Evolutionary conservation across 768 basidiomycete species (phyloP), one percentile per base, ranked within the genome.

Genomic region (Leccinum variicolor): DNA sequence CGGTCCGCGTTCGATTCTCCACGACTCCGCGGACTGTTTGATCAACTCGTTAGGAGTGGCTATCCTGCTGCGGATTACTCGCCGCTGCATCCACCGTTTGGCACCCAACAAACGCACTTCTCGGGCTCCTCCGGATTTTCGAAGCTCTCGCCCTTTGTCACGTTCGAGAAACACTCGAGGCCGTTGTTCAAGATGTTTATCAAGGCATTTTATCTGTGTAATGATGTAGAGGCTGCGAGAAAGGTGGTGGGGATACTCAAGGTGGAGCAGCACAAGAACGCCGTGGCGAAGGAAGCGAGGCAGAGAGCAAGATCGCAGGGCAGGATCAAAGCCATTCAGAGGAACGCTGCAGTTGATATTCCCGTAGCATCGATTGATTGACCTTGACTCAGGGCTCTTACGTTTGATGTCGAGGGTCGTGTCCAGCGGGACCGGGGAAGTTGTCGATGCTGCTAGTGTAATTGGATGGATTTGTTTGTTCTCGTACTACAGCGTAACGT

Each of bases 181-280:
- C 90, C 90, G 43, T 65, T 92, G 70, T 86, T 86, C 69, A 86
- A 79, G 75, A 84, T 84, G 82, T 85, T 92, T 70, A 81, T 88
- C 64, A 84, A 80, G 64, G 84, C 83, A 14, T 79, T 91, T 60
- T 79, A 82, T 66, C 52, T 75, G 43, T 73, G 83, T 28, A 78
- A 78, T 21, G 89, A 92, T 66, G 59, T 66, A 7, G 68, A 67
- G 11, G 84, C 83, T 41, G 86, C 84, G 25, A 74, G 77, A 65
- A 76, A 60, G 46, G 77, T 88, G 21, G 62, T 85, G 23, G 81
- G 77, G 21, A 84, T 88, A 56, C 62, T 89, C 64, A 83, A 80
- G 59, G 76, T 73, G 36, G 79, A 78, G 36, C 63, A 65, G 10
- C 21, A 51, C 55, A 57, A 55, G 47, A 46, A 62, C 23, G 51